Evolutionary conservation across 2,329 filamentous ascomycete species (phyloP), one percentile per base, ranked within the genome.

Genomic region (Aureobasidium sp.): DNA sequence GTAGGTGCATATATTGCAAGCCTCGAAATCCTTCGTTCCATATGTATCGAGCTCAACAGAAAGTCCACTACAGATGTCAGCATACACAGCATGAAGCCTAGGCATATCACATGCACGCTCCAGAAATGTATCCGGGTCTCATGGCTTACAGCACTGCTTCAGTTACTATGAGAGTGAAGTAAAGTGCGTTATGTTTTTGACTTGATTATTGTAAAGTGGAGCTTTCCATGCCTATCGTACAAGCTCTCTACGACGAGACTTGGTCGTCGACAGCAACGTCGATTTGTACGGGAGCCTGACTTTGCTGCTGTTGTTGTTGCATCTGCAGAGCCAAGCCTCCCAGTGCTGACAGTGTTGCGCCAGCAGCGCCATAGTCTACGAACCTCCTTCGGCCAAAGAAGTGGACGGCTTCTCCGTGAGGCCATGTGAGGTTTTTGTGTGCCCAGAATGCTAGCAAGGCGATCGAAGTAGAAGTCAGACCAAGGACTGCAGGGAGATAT

Each of bases 311-410:
- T 8, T 55, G 32, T 21, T 61, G 49, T 45, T 59, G 53, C 61
- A 62, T 58, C 8, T 62, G 61, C 27, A 53, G 11, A 16, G 54
- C 61, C 8, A 64, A n/a, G 5, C 60, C 50, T 5, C 63, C 58
- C 3, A 65, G 55, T 10, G 62, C 70, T 16, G 70, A 68, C 32
- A 74, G 62, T 13, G 71, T 70, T 54, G 69, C 69, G 15, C 71
- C 72, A 11, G 73, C 65, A 62, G 71, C 69, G 3, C 71, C 72
- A 52, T 70, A 72, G 54, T 74, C 72, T 2, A 68, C 54, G 5
- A 73, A 64, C 11, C 69, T 66, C 59, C 67, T 72, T 9, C 68
- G 66, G 21, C 72, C 72, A 55, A 74, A 74, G 45, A 73, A 63
- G 5, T 73, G 72, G 2, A 70, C 62, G 6, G 65, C 61, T 57